These are phyloP conservation scores for Gyromitra esculenta DNA, from an alignment of 2,329 filamentous ascomycete species.

Conservation along the genomic window DNA sequence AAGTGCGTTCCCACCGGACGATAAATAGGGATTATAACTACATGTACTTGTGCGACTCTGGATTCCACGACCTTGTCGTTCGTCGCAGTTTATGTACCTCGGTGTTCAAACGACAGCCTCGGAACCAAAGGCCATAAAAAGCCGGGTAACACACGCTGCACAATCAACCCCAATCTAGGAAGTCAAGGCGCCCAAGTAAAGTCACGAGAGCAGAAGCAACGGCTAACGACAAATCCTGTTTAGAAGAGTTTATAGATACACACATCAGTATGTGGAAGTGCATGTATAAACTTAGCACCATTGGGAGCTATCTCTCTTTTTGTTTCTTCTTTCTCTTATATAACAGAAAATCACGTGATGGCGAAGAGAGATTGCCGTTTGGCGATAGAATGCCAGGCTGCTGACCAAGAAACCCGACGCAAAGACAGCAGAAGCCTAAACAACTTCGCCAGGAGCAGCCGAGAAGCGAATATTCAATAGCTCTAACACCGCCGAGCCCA, in stretches of 20 bases:
- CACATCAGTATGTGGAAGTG: too few relatives aligned
- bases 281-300: background rate
- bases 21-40: background rate
- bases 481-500: background rate
- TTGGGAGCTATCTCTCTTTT: background rate
- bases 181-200: background rate
- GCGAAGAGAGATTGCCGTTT: background rate
- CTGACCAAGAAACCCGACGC: background rate
- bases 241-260: background rate
- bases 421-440: background rate
- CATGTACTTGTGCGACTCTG: background rate
- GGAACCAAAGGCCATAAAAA: background rate
- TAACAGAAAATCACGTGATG: background rate
- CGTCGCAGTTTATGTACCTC: background rate
- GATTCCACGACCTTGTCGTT: background rate
- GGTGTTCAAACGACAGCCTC: constrained; percentile 16
- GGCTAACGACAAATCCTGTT: background rate
- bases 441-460: background rate
- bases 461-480: background rate
- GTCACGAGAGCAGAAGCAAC: background rate
- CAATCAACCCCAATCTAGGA: background rate
- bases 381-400: background rate
- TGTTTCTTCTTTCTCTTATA: background rate
- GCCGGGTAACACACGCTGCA: constrained; percentile 5
- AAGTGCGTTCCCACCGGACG: background rate